phyloP scores from a whole-genome alignment of 192 early-diverging fungal species.

The Jimgerdemannia flammicorona region DNA sequence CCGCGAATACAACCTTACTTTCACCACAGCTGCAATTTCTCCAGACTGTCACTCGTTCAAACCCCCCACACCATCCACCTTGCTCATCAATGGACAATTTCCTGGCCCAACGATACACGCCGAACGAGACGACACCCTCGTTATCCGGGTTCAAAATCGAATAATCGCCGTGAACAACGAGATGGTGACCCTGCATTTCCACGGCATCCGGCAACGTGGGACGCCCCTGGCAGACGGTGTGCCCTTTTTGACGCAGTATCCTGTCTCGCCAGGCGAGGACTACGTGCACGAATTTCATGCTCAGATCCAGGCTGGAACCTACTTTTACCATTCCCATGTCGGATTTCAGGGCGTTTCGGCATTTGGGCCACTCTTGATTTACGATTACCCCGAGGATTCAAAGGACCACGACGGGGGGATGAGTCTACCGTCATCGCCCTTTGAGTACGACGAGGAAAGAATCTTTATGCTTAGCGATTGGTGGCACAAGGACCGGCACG shows the following conservation, averaged over 20 bases:
- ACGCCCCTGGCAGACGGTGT: constrained; percentile 44
- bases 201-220: constrained; percentile 41
- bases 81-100: neutral
- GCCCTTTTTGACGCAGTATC: constrained; percentile 56
- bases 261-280: constrained; percentile 41
- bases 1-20: neutral
- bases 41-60: neutral
- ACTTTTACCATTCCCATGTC: constrained; percentile 35
- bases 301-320: constrained; percentile 38
- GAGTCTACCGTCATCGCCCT: constrained; percentile 11
- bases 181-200: constrained; percentile 40
- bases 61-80: neutral
- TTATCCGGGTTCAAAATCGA: constrained; percentile 28
- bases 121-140: constrained; percentile 33
- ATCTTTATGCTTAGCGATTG: constrained; percentile 25
- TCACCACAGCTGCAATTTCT: neutral
- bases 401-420: constrained; percentile 24
- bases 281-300: constrained; percentile 44
- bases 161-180: constrained; percentile 34
- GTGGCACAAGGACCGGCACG: constrained; percentile 32
- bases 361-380: constrained; percentile 9
- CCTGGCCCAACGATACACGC: neutral
- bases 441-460: constrained; percentile 39
- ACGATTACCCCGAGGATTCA: constrained; percentile 17
- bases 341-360: constrained; percentile 15